phyloP scores from a whole-genome alignment of 768 basidiomycete species.

The Tephrocybe sp. region DNA sequence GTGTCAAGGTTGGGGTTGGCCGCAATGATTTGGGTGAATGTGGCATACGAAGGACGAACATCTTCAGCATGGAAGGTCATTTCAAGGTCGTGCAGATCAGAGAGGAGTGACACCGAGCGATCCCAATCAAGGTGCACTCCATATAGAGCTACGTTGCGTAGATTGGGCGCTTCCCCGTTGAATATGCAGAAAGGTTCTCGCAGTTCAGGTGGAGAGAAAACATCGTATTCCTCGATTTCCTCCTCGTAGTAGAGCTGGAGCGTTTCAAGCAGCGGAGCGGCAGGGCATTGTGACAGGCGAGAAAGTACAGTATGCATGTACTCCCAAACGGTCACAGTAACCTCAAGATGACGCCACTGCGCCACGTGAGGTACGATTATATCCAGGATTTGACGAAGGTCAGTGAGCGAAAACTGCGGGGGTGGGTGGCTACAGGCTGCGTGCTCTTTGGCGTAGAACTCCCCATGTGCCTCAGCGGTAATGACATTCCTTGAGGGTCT shows the following conservation, averaged over 20 bases:
- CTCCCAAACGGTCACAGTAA: constrained; percentile 44
- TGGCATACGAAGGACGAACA: constrained; percentile 58
- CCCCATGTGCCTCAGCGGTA: constrained; percentile 1
- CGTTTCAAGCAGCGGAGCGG: constrained; percentile 53
- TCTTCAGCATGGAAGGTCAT: constrained; percentile 63
- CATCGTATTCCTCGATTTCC: constrained; percentile 40
- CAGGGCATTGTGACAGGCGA: constrained; percentile 39
- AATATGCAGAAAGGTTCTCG: constrained; percentile 47
- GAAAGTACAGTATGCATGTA: constrained; percentile 47
- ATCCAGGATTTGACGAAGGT: constrained; percentile 37
- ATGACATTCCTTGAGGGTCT: not conserved
- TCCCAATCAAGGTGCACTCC: constrained; percentile 75
- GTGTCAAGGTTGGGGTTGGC: constrained; percentile 52
- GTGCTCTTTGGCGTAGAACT: constrained; percentile 22
- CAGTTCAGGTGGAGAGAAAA: constrained; percentile 41
- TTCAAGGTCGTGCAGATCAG: constrained; percentile 49
- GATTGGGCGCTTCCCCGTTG: constrained; percentile 52
- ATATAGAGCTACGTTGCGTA: constrained; percentile 54
- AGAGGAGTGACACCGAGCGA: constrained; percentile 40
- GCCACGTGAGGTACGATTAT: constrained; percentile 50
- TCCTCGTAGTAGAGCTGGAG: constrained; percentile 61
- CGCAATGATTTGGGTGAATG: constrained; percentile 52
- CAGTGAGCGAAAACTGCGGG: constrained; percentile 29
- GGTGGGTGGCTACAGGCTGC: constrained; percentile 16
- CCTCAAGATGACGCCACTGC: constrained; percentile 53